These are phyloP conservation scores for Trichoderma koningiopsis DNA, from an alignment of 2,329 filamentous ascomycete genomes.

Conservation along the genomic window DNA sequence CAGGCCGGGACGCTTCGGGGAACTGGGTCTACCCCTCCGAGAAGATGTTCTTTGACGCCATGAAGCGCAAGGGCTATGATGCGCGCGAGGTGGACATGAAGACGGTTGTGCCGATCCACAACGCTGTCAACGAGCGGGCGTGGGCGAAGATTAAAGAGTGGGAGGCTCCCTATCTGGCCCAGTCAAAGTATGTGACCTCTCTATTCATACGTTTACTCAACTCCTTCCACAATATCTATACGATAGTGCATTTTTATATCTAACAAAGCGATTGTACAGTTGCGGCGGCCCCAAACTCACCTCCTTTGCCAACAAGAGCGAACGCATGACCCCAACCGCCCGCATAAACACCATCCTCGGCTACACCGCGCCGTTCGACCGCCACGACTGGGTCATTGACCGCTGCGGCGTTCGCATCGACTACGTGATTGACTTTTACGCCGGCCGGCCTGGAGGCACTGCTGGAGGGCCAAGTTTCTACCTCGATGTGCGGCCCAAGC, in stretches of 20 bases:
- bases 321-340: slow-evolving; percentile 76
- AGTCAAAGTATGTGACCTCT: slow-evolving; percentile 53
- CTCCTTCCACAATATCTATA: background rate
- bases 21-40: slow-evolving; percentile 99
- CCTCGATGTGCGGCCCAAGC: slow-evolving; percentile 67
- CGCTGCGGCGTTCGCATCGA: slow-evolving; percentile 83
- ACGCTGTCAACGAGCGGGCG: slow-evolving; percentile 95
- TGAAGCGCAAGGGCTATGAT: slow-evolving; percentile 85
- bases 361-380: slow-evolving; percentile 90
- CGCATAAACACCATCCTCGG: slow-evolving; percentile 80
- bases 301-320: slow-evolving; percentile 75
- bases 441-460: slow-evolving; percentile 57
- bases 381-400: slow-evolving; percentile 97
- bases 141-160: slow-evolving; percentile 91
- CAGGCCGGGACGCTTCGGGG: slow-evolving; percentile 69
- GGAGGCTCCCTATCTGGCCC: slow-evolving; percentile 69
- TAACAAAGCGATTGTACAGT: slow-evolving; percentile 34
- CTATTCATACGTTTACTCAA: background rate
- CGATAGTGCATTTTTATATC: too few species aligned
- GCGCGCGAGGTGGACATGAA: slow-evolving; percentile 76
- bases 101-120: slow-evolving; percentile 94
- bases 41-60: slow-evolving; percentile 96
- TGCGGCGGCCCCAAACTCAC: slow-evolving; percentile 79
- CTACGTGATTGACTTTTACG: slow-evolving; percentile 98
- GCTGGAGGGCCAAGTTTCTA: slow-evolving; percentile 60